Conservation (phyloP, 257 asterid genomes). For the Solanum appendiculatum region DNA sequence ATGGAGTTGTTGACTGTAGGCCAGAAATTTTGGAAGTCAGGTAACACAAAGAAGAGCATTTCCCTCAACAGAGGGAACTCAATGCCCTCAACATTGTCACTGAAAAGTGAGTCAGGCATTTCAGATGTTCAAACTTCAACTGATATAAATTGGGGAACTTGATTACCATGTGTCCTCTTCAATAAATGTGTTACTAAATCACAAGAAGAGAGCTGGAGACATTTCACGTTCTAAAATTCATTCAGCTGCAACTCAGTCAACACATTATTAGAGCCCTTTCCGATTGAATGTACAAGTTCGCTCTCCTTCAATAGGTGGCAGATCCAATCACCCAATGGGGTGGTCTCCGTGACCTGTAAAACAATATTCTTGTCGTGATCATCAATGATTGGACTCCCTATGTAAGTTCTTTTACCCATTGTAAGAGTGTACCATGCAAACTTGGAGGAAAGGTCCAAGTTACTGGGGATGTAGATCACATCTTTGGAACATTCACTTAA, state of each 20-base stretch:
- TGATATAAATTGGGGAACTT: too few species aligned
- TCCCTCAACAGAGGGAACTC: too few species aligned
- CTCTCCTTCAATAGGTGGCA: not conserved
- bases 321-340: not conserved
- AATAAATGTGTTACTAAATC: not conserved
- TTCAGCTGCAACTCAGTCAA: not conserved
- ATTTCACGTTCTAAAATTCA: not conserved
- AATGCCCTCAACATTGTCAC: too few species aligned
- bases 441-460: not conserved
- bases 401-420: not conserved
- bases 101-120: too few species aligned
- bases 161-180: too few species aligned
- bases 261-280: not conserved
- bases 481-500: not conserved
- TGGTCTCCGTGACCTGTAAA: not conserved
- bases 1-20: too few species aligned
- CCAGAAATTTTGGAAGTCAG: too few species aligned
- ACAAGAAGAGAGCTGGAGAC: rapidly evolving
- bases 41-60: too few species aligned
- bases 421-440: not conserved
- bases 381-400: rapidly evolving
- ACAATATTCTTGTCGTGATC: not conserved
- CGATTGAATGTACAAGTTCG: not conserved
- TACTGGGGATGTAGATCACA: not conserved
- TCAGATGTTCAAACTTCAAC: too few species aligned